Base-by-base conservation (phyloP, 1,284 basidiomycete species). In the Cerioporus squamosus region DNA sequence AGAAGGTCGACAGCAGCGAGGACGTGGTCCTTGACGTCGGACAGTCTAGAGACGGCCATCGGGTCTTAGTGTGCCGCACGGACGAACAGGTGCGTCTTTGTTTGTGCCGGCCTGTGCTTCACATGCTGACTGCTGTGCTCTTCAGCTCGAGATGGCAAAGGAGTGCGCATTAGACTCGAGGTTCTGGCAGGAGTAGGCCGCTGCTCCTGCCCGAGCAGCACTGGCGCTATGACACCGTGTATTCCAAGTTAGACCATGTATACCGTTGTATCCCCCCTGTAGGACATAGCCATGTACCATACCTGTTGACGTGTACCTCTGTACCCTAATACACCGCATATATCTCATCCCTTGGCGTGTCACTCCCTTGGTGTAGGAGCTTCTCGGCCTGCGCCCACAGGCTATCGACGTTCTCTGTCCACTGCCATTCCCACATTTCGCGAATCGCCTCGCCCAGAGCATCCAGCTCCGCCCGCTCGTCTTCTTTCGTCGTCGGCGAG, bases 71-170 rank as follows among this genome's bases (percentile, higher is more conserved):
- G 2, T 88, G 87, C 59, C 75, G 80, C 61, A 90, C 88, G 14
- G 84, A 90, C 64, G 88, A 88, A 63, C 75, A 77, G 72, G 73
- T 75, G 45, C 10, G 70, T 24, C n/a, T 48, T n/a, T 31, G 24
- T 15, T 36, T 31, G 18, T 24, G 23, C 7, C 56, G 9, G 26
- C 22, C 0, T 20, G 14, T 17, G 8, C 12, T 29, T 2, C 15
- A 2, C 3, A 10, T 22, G 22, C 36, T 59, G 17, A 31, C 10
- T n/a, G 33, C 24, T 39, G 26, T 7, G 20, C 14, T 10, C 38
- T 40, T 3, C 77, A 88, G 80, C 70, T 84, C n/a, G 86, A 90
- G 70, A 89, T 88, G 85, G 86, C 86, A 23, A 76, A 81, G 50
- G 76, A 81, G 57, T 88, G 85, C 70, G 76, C 75, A 0, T 62